Evolutionary conservation across 2,329 filamentous ascomycete species (phyloP).

Genomic region (Scopulariopsis brevicaulis): DNA sequence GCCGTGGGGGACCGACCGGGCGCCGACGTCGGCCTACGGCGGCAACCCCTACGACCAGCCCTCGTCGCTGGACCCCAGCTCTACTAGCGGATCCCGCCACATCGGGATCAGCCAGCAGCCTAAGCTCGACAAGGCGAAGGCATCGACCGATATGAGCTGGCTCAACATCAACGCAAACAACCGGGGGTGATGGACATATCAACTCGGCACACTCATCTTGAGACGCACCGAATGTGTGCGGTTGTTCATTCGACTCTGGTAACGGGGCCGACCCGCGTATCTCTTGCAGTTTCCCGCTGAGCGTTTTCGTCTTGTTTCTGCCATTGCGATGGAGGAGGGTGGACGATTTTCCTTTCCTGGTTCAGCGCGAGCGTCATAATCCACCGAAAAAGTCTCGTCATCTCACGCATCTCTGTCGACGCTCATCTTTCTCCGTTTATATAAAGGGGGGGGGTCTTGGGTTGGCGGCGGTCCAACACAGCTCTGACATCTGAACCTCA

Average conservation of each 20-base stretch:
- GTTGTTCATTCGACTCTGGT: background rate
- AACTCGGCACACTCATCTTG: background rate
- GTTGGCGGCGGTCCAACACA: background rate
- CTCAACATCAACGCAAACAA: slow-evolving; percentile 51
- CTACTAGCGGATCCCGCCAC: slow-evolving; percentile 8
- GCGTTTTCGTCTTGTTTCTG: background rate
- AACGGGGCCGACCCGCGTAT: background rate
- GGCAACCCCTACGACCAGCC: slow-evolving; percentile 21
- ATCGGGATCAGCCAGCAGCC: slow-evolving; percentile 34
- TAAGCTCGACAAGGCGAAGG: slow-evolving; percentile 35
- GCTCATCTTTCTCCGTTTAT: background rate
- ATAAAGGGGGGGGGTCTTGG: no score
- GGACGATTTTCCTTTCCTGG: background rate
- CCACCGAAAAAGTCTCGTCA: background rate
- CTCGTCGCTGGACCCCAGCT: slow-evolving; percentile 14
- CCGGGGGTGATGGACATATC: slow-evolving; percentile 3
- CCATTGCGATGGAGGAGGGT: background rate
- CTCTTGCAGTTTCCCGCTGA: background rate
- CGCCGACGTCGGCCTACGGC: slow-evolving; percentile 39
- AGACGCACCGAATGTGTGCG: background rate
- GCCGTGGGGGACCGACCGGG: slow-evolving; percentile 38
- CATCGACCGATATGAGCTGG: slow-evolving; percentile 66
- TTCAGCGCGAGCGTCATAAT: background rate
- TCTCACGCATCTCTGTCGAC: background rate
- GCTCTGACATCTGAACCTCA: background rate